Conservation (phyloP, 139 green algal genomes). For the Chlorella sorokiniana region DNA sequence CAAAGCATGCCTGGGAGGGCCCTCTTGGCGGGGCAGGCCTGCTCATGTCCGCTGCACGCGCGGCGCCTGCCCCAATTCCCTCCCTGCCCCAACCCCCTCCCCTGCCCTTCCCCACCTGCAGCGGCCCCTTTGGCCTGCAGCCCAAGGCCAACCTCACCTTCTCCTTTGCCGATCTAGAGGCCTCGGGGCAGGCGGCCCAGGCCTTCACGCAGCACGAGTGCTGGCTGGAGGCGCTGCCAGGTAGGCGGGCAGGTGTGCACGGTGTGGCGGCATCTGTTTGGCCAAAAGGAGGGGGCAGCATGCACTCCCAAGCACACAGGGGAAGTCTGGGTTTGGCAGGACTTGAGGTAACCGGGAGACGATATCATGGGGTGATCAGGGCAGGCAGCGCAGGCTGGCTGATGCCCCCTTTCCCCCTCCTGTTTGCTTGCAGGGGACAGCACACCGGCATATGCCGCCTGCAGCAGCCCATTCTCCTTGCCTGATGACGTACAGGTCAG, state of each 20-base stretch:
- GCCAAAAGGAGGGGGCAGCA: too few relatives aligned
- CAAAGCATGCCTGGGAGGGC: too few relatives aligned
- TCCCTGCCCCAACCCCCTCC: too few relatives aligned
- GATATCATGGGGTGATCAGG: too few relatives aligned
- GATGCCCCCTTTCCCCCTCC: too few relatives aligned
- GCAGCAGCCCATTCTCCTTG: constrained; percentile 5
- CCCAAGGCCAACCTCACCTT: constrained; percentile 19
- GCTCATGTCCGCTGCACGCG: background rate
- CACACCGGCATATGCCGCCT: background rate
- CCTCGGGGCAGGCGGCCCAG: background rate
- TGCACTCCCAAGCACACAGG: too few relatives aligned
- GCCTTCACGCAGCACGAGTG: background rate
- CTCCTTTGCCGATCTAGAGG: constrained; percentile 9
- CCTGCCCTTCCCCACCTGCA: background rate
- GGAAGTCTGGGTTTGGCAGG: too few relatives aligned
- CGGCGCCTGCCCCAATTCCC: too few relatives aligned
- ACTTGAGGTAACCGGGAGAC: too few relatives aligned
- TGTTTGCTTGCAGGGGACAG: background rate
- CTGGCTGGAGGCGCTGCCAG: constrained; percentile 6
- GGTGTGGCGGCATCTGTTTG: background rate
- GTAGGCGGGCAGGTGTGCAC: background rate
- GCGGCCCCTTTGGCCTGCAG: constrained; percentile 14
- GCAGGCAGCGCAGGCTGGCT: too few relatives aligned
- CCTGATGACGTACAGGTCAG: background rate
- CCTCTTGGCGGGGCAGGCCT: too few relatives aligned